Evolutionary conservation across 1,139 yeast genomes (phyloP).

Genomic region (Suhomyces anneliseae): DNA sequence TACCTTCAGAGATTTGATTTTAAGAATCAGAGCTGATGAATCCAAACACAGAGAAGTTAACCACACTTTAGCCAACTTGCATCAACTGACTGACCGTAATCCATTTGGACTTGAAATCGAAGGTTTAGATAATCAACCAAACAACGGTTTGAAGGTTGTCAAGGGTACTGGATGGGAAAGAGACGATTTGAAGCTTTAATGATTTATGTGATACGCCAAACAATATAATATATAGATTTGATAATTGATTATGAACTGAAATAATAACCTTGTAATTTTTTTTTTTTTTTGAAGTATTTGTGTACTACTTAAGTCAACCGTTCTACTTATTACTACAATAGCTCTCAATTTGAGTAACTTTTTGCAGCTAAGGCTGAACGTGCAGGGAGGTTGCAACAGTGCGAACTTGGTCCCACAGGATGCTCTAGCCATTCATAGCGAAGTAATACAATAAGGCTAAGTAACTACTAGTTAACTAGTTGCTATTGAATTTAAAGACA

Average conservation of each 20-base stretch:
- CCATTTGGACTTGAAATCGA: constrained; percentile 60
- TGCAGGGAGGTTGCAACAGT: too few relatives aligned
- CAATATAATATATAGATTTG: too few relatives aligned
- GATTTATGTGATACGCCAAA: neutral
- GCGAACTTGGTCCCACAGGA: too few relatives aligned
- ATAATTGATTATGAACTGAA: neutral
- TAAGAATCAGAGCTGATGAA: constrained; percentile 62
- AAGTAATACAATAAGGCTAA: too few relatives aligned
- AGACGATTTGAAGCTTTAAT: constrained; percentile 34
- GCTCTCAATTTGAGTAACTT: neutral
- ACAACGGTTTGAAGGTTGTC: constrained; percentile 47
- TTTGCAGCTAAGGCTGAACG: too few relatives aligned
- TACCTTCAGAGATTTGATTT: constrained; percentile 59
- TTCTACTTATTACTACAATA: neutral
- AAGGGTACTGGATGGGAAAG: constrained; percentile 65
- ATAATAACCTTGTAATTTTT: neutral
- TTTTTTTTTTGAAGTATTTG: too few relatives aligned
- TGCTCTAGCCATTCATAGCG: too few relatives aligned
- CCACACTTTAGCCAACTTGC: constrained; percentile 70
- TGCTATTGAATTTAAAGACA: too few relatives aligned
- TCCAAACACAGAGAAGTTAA: constrained; percentile 77
- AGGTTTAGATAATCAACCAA: constrained; percentile 49
- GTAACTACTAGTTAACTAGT: too few relatives aligned
- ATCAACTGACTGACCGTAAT: constrained; percentile 56
- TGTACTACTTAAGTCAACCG: too few relatives aligned